A percentile compares a stretch with the other conserved stretches of the same genome.
Conservation (phyloP, 1,284 basidiomycete genomes). For the Mycosarcoma mackinlayi region DNA sequence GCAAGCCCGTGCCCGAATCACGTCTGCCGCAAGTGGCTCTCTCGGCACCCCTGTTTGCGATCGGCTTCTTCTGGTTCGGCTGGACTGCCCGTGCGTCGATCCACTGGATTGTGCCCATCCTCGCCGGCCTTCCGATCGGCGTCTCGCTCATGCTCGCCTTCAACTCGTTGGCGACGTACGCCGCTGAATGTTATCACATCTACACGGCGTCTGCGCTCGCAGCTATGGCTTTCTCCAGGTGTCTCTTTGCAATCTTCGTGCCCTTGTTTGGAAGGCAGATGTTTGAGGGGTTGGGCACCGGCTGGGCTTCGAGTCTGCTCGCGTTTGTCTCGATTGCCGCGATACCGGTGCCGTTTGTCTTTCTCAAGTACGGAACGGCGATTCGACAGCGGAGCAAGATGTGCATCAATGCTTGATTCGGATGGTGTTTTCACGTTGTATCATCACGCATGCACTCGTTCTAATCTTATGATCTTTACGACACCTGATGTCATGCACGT, state of each 20-base stretch:
- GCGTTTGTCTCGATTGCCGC: slow-evolving; percentile 29
- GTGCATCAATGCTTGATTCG: slow-evolving; percentile 38
- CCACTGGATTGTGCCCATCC: slow-evolving; percentile 47
- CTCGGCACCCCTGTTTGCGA: slow-evolving; percentile 32
- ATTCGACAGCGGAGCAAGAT: slow-evolving; percentile 41
- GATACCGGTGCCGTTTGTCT: slow-evolving; percentile 44
- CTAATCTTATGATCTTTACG: not conserved
- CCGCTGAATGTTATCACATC: slow-evolving; percentile 45
- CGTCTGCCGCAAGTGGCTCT: slow-evolving; percentile 32
- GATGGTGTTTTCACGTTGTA: not conserved
- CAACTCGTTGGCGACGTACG: slow-evolving; percentile 46
- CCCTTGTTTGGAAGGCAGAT: slow-evolving; percentile 42
- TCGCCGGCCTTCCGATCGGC: slow-evolving; percentile 36
- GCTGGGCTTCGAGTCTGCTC: slow-evolving; percentile 32
- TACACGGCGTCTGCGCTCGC: slow-evolving; percentile 47
- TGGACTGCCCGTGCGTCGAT: slow-evolving; percentile 44
- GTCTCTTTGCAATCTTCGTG: slow-evolving; percentile 46
- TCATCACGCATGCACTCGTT: not conserved
- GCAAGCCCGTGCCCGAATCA: slow-evolving; percentile 37
- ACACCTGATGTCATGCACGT: too few relatives aligned
- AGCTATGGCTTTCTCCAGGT: slow-evolving; percentile 49
- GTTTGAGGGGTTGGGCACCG: slow-evolving; percentile 28
- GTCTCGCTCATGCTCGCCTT: slow-evolving; percentile 36
- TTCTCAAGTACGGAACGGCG: slow-evolving; percentile 36
- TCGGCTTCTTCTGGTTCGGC: slow-evolving; percentile 51